Base-by-base conservation (phyloP, 768 basidiomycete species). In the Coprinopsis sp. region DNA sequence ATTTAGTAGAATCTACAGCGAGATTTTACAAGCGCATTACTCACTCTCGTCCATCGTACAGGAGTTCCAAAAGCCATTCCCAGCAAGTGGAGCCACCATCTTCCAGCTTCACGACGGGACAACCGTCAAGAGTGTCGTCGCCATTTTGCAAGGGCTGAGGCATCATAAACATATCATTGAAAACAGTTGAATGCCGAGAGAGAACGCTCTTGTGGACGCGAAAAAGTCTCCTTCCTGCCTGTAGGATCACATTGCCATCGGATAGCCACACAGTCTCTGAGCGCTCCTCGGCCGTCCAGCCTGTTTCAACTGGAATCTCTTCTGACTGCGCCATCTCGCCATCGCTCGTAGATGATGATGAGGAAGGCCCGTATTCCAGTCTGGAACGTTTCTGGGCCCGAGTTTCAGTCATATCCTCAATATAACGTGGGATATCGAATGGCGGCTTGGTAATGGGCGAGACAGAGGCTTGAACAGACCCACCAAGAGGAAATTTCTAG, bases 261-360 rank as follows among this genome's bases (percentile, higher is more conserved):
- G 49, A 47, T 24, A 43, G 45, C 51, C 51, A 52, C 24, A 49
- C 34, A n/a, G n/a, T n/a, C n/a, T n/a, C n/a, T n/a, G n/a, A n/a
- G n/a, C n/a, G n/a, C n/a, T n/a, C n/a, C n/a, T n/a, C n/a, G n/a
- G n/a, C n/a, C n/a, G n/a, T n/a, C n/a, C n/a, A n/a, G n/a, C n/a
- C n/a, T n/a, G n/a, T n/a, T n/a, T n/a, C n/a, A n/a, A n/a, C n/a
- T n/a, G n/a, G n/a, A n/a, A n/a, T n/a, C n/a, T n/a, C n/a, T n/a
- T n/a, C n/a, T n/a, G n/a, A n/a, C n/a, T n/a, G n/a, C n/a, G n/a
- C n/a, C n/a, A n/a, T n/a, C n/a, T n/a, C n/a, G n/a, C n/a, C n/a
- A n/a, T n/a, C n/a, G n/a, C n/a, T n/a, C n/a, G n/a, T n/a, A n/a
- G n/a, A n/a, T n/a, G n/a, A n/a, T n/a, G n/a, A n/a, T n/a, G n/a